These are phyloP conservation scores for Claviceps spartinae DNA, from an alignment of 2,329 filamentous ascomycete species.

Conservation along the genomic window DNA sequence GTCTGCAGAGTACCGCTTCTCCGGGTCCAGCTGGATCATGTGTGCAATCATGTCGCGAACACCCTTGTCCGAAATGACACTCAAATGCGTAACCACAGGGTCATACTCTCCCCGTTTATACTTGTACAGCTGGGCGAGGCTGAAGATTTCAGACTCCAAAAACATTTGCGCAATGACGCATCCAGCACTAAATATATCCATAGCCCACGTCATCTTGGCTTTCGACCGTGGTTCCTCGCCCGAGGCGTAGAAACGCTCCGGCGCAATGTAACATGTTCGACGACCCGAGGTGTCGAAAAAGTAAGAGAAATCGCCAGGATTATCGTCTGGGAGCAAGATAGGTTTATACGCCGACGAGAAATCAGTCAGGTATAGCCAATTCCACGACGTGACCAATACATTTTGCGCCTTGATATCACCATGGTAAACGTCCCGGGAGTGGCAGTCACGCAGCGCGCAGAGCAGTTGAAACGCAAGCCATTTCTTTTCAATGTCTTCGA, in stretches of 20 bases:
- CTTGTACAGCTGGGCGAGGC: constrained; percentile 87
- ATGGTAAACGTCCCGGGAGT: constrained; percentile 78
- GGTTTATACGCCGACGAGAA: constrained; percentile 95
- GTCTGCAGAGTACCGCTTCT: constrained; percentile 82
- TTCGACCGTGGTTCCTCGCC: constrained; percentile 50
- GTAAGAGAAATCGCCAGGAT: constrained; percentile 93
- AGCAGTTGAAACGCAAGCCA: constrained; percentile 95
- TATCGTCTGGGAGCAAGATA: constrained; percentile 85
- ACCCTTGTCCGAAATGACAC: constrained; percentile 75
- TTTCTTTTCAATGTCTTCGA: constrained; percentile 97
- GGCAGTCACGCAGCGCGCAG: constrained; percentile 83
- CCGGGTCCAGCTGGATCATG: constrained; percentile 92
- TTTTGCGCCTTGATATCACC: constrained; percentile 99
- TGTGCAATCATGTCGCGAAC: constrained; percentile 80
- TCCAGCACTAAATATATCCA: constrained; percentile 96
- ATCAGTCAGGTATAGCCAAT: constrained; percentile 96
- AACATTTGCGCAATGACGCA: constrained; percentile 97
- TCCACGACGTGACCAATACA: constrained; percentile 93
- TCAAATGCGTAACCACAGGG: constrained; percentile 65
- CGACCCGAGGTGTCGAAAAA: constrained; percentile 91
- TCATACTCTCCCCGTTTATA: constrained; percentile 90
- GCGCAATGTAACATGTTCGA: constrained; percentile 87
- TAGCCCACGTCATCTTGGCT: constrained; percentile 66
- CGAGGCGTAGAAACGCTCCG: constrained; percentile 72
- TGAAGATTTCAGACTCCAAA: constrained; percentile 91